Conservation (phyloP, 176 grass and related monocot genomes). For the Juncus effusus region DNA sequence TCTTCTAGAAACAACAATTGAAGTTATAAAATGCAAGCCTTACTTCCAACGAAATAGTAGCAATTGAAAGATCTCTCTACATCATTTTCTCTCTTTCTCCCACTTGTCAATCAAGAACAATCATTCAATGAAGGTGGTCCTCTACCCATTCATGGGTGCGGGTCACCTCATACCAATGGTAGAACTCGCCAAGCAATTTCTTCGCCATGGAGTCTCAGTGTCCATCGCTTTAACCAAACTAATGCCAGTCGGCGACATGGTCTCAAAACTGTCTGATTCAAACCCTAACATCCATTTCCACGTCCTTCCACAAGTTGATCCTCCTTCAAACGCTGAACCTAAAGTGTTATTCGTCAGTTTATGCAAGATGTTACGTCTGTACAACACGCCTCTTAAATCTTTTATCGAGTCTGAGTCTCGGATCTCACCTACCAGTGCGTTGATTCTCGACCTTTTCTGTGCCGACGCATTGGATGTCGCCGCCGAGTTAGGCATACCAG, state of each 20-base stretch:
- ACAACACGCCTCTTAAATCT: constrained; percentile 18
- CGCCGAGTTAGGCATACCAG: constrained; percentile 6
- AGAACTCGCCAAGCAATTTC: constrained; percentile 52
- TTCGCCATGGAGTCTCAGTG: constrained; percentile 25
- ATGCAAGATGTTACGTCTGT: constrained; percentile 33
- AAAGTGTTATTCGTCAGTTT: constrained; percentile 8
- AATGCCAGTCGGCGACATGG: neutral
- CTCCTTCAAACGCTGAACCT: constrained; percentile 17
- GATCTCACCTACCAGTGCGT: constrained; percentile 28
- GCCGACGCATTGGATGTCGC: constrained; percentile 36
- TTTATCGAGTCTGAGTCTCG: constrained; percentile 27
- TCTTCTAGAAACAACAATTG: too few species aligned
- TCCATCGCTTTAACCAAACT: constrained; percentile 16
- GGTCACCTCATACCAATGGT: constrained; percentile 57
- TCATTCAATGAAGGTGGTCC: constrained; percentile 26
- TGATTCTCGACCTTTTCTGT: constrained; percentile 59
- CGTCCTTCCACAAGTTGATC: constrained; percentile 22
- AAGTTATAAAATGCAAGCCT: too few species aligned
- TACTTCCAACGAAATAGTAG: too few species aligned
- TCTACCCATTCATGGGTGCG: constrained; percentile 47
- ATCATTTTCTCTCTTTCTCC: too few species aligned
- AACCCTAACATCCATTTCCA: constrained; percentile 35
- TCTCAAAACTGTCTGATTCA: constrained; percentile 18
- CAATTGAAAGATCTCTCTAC: too few species aligned
- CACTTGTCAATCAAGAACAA: neutral